Percentiles rank a stretch among this genome's conserved stretches.
phyloP scores from a whole-genome alignment of 2,329 filamentous ascomycete genomes.

The Trichoderma sp. region DNA sequence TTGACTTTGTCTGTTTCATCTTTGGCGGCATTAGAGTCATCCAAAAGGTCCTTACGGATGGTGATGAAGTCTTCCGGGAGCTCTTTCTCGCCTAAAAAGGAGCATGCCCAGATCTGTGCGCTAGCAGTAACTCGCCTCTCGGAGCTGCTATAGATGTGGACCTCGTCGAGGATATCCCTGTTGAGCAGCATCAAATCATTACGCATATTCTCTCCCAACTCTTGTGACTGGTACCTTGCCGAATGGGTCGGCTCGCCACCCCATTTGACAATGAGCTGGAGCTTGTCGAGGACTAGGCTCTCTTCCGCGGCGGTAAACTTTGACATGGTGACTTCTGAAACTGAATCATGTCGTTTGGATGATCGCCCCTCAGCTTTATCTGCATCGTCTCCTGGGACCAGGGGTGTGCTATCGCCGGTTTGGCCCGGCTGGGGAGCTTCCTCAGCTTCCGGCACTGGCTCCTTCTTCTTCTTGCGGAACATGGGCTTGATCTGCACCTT shows the following conservation, averaged over 20 bases:
- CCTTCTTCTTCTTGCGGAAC: constrained; percentile 84
- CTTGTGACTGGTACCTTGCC: constrained; percentile 91
- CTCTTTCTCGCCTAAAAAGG: constrained; percentile 85
- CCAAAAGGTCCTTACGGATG: constrained; percentile 88
- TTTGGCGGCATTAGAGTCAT: constrained; percentile 97
- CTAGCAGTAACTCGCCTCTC: constrained; percentile 93
- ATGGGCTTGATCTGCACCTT: constrained; percentile 99
- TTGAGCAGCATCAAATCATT: constrained; percentile 94
- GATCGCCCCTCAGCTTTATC: constrained; percentile 24
- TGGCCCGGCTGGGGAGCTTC: constrained; percentile 27
- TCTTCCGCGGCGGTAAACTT: constrained; percentile 92
- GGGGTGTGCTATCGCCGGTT: background rate
- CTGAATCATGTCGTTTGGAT: constrained; percentile 72
- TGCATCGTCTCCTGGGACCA: constrained; percentile 21
- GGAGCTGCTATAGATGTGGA: constrained; percentile 92
- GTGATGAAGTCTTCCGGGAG: constrained; percentile 82
- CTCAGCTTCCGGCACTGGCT: constrained; percentile 44
- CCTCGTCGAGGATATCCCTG: constrained; percentile 84
- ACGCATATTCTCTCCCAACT: constrained; percentile 91
- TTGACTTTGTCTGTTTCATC: constrained; percentile 99
- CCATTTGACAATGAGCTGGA: constrained; percentile 98
- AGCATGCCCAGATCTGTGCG: constrained; percentile 90
- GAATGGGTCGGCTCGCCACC: constrained; percentile 97
- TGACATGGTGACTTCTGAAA: constrained; percentile 87
- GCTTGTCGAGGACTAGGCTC: constrained; percentile 87